Evolutionary conservation across 768 basidiomycete genomes (phyloP).

Genomic region (Pleurotus cornucopiae): DNA sequence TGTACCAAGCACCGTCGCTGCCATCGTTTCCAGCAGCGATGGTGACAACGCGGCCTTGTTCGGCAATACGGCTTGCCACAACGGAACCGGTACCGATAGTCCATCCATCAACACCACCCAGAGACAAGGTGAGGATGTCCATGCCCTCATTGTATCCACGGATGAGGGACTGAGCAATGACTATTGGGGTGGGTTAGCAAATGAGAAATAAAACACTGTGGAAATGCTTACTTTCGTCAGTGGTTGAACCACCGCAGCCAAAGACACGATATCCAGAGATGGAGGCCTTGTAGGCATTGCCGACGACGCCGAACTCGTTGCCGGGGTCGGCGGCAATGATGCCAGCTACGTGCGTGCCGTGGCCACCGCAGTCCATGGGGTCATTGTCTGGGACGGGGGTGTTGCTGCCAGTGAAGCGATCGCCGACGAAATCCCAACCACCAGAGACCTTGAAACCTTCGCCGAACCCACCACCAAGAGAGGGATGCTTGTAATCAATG

Average conservation of each 20-base stretch:
- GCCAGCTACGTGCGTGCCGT: slow-evolving; percentile 59
- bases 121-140: slow-evolving; percentile 61
- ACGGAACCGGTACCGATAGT: slow-evolving; percentile 50
- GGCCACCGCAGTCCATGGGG: slow-evolving; percentile 20
- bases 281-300: slow-evolving; percentile 61
- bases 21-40: slow-evolving; percentile 60
- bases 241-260: slow-evolving; percentile 49
- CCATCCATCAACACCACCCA: slow-evolving; percentile 65
- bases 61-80: slow-evolving; percentile 55
- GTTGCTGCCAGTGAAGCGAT: slow-evolving; percentile 38
- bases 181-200: slow-evolving; percentile 9
- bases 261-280: slow-evolving; percentile 56
- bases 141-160: slow-evolving; percentile 46
- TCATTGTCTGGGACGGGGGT: not conserved
- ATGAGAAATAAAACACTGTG: no score
- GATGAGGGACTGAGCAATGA: slow-evolving; percentile 46
- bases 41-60: slow-evolving; percentile 54
- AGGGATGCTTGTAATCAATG: slow-evolving; percentile 53
- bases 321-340: slow-evolving; percentile 59
- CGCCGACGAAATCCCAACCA: slow-evolving; percentile 57
- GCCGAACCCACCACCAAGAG: slow-evolving; percentile 52
- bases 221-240: slow-evolving; percentile 42
- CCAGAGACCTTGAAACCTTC: slow-evolving; percentile 48
- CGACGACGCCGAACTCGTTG: slow-evolving; percentile 63
- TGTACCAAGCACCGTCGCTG: slow-evolving; percentile 57